Conservation (phyloP, 176 grass and related monocot species). For the Eragrostis nindensis region DNA sequence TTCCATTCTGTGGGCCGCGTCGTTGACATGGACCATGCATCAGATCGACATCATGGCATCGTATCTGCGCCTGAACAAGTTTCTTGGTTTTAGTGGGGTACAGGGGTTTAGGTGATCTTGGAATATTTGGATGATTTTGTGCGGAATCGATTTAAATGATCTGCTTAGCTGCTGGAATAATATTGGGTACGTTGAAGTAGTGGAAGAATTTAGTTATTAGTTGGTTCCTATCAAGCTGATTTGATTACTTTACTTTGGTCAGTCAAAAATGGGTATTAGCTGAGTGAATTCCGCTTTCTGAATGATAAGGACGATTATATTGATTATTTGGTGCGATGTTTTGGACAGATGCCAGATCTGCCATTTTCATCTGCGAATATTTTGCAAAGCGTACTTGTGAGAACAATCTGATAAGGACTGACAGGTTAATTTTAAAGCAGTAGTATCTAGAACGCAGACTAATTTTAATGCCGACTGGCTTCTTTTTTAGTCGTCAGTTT, state of each 20-base stretch:
- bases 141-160: conserved; percentile 26
- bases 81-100: conserved; percentile 22
- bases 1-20: conserved; percentile 39
- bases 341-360: not conserved
- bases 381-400: not conserved
- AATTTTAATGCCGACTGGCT: not conserved
- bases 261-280: conserved; percentile 26
- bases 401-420: conserved; percentile 13
- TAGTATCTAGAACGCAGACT: not conserved
- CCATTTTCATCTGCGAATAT: conserved; percentile 9
- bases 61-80: conserved; percentile 27
- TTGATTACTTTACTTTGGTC: conserved; percentile 20
- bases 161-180: conserved; percentile 31
- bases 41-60: conserved; percentile 29
- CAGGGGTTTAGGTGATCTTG: conserved; percentile 22
- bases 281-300: not conserved
- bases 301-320: not conserved
- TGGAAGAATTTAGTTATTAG: not conserved
- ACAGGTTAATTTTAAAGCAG: not conserved
- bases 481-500: not conserved
- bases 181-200: conserved; percentile 6
- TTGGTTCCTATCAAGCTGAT: not conserved
- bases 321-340: not conserved
- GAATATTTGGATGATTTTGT: conserved; percentile 49
- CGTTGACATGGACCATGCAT: conserved; percentile 27